These are phyloP conservation scores for Trapa incisa DNA, from an alignment of 345 rosid genomes.

Conservation along the genomic window DNA sequence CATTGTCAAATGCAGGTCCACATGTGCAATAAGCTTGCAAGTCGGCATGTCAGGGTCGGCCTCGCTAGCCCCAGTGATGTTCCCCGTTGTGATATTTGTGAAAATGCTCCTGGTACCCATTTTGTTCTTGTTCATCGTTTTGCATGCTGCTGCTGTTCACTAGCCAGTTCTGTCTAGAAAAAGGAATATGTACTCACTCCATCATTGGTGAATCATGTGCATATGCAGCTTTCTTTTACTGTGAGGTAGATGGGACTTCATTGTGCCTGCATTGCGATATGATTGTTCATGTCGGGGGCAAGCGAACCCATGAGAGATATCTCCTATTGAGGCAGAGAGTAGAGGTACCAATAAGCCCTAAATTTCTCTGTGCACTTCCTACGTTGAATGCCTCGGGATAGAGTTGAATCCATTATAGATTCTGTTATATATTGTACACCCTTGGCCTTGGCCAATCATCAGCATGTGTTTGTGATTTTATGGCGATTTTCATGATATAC, in stretches of 20 bases:
- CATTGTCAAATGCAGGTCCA: slow-evolving; percentile 44
- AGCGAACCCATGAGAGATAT: slow-evolving; percentile 57
- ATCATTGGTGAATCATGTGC: slow-evolving; percentile 7
- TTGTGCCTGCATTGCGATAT: slow-evolving; percentile 80
- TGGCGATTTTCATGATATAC: background rate
- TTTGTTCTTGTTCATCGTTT: background rate
- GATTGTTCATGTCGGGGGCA: slow-evolving; percentile 77
- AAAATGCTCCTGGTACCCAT: slow-evolving; percentile 50
- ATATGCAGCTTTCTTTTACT: slow-evolving; percentile 68
- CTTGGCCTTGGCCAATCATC: background rate
- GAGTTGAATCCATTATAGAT: background rate
- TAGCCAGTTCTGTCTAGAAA: background rate
- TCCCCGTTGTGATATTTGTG: slow-evolving; percentile 74
- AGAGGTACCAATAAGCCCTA: slow-evolving; percentile 25
- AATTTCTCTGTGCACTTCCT: background rate
- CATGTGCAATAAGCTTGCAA: slow-evolving; percentile 73
- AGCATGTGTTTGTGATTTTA: background rate
- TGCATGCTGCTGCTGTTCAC: background rate
- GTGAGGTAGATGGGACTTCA: slow-evolving; percentile 74
- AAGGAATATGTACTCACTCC: slow-evolving; percentile 1
- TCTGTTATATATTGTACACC: background rate
- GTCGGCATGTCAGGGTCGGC: slow-evolving; percentile 68
- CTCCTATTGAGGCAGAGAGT: slow-evolving; percentile 69
- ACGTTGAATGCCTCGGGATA: background rate
- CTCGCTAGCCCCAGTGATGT: slow-evolving; percentile 56